Conservation (phyloP, 2,329 filamentous ascomycete species). For the Penicillium sp. region DNA sequence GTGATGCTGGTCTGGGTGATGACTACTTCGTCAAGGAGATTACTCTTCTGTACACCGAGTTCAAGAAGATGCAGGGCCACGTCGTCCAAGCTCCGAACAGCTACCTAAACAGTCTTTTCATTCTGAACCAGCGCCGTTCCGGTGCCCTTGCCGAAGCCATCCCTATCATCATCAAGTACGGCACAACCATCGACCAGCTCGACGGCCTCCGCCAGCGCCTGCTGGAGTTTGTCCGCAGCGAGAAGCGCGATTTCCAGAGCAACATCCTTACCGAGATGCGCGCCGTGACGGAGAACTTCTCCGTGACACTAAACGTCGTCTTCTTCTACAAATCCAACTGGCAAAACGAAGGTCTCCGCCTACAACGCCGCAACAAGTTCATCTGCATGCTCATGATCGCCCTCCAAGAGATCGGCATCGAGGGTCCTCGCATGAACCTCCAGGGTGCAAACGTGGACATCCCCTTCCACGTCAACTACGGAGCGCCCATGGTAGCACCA, state of each 20-base stretch:
- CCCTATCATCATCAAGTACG: conserved; percentile 83
- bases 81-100: conserved; percentile 96
- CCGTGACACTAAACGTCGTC: conserved; percentile 85
- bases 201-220: conserved; percentile 79
- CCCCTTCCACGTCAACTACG: conserved; percentile 67
- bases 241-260: conserved; percentile 87
- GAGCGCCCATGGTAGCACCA: conserved; percentile 50
- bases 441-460: conserved; percentile 70
- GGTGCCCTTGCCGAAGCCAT: conserved; percentile 86
- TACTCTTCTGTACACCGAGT: conserved; percentile 89
- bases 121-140: conserved; percentile 90
- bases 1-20: conserved; percentile 75
- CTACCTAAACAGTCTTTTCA: conserved; percentile 88
- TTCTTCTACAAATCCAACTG: conserved; percentile 98
- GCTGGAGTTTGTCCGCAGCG: conserved; percentile 77
- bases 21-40: conserved; percentile 98
- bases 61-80: conserved; percentile 98
- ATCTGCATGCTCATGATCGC: conserved; percentile 87
- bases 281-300: conserved; percentile 79
- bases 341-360: conserved; percentile 90
- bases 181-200: conserved; percentile 81
- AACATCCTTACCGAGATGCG: conserved; percentile 86
- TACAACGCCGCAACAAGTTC: conserved; percentile 91
- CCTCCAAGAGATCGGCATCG: conserved; percentile 81
- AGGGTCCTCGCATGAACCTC: conserved; percentile 76